phyloP scores from a whole-genome alignment of 163 green algal species.

The Scenedesmus sp. region DNA sequence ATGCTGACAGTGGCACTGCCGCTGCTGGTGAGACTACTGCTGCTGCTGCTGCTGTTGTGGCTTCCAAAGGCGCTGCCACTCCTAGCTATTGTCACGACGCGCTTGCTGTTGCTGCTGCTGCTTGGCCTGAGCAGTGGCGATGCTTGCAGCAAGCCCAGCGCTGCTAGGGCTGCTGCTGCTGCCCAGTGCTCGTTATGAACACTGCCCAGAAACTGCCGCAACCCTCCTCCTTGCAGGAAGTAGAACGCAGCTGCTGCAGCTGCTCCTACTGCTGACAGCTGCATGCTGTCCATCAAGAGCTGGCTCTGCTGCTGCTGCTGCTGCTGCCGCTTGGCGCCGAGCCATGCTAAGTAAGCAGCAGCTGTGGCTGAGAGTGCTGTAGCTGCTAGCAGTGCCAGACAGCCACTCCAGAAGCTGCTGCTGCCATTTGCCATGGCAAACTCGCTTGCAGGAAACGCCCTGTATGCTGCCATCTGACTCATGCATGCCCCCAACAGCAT shows the following conservation, averaged over 20 bases:
- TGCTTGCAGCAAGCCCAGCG: background rate
- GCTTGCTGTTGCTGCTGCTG: background rate
- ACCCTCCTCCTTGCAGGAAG: background rate
- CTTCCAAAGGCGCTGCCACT: background rate
- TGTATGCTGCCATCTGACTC: background rate
- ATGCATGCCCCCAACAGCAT: background rate
- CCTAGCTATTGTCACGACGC: background rate
- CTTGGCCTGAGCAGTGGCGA: background rate
- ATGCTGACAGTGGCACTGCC: background rate
- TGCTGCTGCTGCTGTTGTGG: background rate
- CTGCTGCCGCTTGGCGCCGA: background rate
- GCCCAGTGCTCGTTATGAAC: background rate
- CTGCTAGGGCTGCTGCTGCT: background rate
- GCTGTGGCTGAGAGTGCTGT: background rate
- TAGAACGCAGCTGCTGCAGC: background rate
- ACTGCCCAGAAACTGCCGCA: background rate
- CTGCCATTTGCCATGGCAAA: background rate
- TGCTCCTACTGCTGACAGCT: background rate
- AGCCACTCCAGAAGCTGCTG: conserved; percentile 2
- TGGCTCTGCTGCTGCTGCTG: background rate
- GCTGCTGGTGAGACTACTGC: background rate
- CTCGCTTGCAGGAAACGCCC: background rate
- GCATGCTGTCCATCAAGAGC: background rate
- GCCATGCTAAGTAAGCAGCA: background rate
- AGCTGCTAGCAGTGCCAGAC: background rate